Conservation (phyloP, 371 early-diverging fungal genomes). For the Synchytrium microbalum region DNA sequence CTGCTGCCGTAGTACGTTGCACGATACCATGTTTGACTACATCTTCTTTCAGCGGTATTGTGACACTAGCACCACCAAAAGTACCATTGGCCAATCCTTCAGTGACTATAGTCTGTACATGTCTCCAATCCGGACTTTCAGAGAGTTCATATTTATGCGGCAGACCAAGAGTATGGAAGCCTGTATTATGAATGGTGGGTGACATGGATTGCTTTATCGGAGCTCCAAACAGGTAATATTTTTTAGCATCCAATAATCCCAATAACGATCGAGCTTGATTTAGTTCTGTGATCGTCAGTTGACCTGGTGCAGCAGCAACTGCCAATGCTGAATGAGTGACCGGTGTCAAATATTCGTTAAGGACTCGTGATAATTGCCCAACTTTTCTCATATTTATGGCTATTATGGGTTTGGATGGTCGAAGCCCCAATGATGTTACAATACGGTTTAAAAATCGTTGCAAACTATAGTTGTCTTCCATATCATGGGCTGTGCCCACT, state of each 20-base stretch:
- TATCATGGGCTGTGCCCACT: conserved; percentile 65
- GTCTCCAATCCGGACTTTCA: conserved; percentile 57
- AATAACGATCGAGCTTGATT: conserved; percentile 56
- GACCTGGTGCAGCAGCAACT: conserved; percentile 86
- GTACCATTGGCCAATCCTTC: conserved; percentile 29
- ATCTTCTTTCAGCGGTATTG: conserved; percentile 87
- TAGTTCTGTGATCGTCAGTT: conserved; percentile 79
- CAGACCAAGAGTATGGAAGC: conserved; percentile 74
- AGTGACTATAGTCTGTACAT: conserved; percentile 49
- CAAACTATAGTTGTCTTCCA: conserved; percentile 74
- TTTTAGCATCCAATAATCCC: conserved; percentile 59
- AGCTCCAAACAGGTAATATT: conserved; percentile 82
- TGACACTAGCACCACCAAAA: conserved; percentile 93
- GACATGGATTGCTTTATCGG: conserved; percentile 87
- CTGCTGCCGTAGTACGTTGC: conserved; percentile 63
- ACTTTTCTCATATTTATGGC: conserved; percentile 87
- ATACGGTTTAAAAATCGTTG: conserved; percentile 46
- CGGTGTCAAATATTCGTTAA: conserved; percentile 82
- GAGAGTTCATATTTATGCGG: conserved; percentile 69
- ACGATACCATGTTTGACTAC: conserved; percentile 58
- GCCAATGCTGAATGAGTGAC: conserved; percentile 82
- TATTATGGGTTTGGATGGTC: conserved; percentile 59
- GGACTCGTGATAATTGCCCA: conserved; percentile 82
- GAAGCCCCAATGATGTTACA: conserved; percentile 21
- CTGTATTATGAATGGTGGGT: conserved; percentile 87